Base-by-base conservation (phyloP, 192 early-diverging fungal species). In the Umbelopsis sp. region DNA sequence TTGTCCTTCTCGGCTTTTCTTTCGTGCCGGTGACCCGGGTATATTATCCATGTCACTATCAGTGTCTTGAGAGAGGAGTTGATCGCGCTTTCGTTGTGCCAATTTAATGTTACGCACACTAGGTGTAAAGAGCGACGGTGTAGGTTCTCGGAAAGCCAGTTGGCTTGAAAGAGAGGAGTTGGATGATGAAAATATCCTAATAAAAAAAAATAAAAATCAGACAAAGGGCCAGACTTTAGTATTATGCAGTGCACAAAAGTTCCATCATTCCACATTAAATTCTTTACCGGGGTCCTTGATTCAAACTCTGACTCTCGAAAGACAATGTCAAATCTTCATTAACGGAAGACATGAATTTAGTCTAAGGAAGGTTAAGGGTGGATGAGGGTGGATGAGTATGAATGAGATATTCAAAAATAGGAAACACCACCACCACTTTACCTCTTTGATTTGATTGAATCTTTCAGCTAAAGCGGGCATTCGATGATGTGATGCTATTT, bases 381-480 rank as follows among this genome's bases (percentile, higher is more conserved):
- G n/a, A n/a, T n/a, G n/a, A n/a, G n/a, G n/a, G n/a, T n/a, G n/a
- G 43, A 44, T 44, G 43, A 49, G 47, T 16, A 16, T 49, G 11
- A 49, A 16, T 49, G 5, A 17, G 47, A 5, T 16, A n/a, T 49
- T 49, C 4, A 49, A 49, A 49, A 4, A 17, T 17, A 21, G 10
- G 20, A 17, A 49, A 49, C 47, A n/a, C 16, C n/a, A 4, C 20
- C 45, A 47, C 47, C 14, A 65, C 12, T 52, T 69, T 52, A 66
- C 56, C 52, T 80, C 79, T 51, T 76, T 80, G 20, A 80, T 53
- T 20, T 49, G 62, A 21, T 80, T 86, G 69, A 99, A 89, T 21
- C 91, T 85, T 65, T 98, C 94, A 34, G 94, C 95, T 45, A 98
- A 78, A 12, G 72, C 79, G 4, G 88, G 80, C 45, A 87, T 81